Conservation (phyloP, 768 basidiomycete genomes). For the Dentipellis sp. region DNA sequence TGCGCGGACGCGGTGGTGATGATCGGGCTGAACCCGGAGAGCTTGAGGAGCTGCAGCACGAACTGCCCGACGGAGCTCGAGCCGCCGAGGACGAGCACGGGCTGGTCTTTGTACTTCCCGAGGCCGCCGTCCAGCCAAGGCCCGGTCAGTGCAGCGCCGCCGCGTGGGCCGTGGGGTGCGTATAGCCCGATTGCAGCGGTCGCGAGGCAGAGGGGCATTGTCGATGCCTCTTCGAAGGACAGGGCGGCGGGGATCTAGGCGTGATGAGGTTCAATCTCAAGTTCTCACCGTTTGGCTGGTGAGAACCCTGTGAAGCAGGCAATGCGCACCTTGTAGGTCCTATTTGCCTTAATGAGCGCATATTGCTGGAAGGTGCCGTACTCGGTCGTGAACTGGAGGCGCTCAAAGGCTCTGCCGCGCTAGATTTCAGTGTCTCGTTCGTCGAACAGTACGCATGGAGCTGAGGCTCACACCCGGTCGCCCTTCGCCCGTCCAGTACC, state of each 20-base stretch:
- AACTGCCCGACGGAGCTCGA: conserved; percentile 13
- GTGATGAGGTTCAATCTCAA: background rate
- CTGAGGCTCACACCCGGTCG: background rate
- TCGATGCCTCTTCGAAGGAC: conserved; percentile 16
- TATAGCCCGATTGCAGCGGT: conserved; percentile 19
- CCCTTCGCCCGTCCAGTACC: background rate
- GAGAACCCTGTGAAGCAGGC: background rate
- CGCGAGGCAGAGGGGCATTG: conserved; percentile 17
- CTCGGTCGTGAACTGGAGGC: background rate
- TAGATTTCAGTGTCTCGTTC: too few relatives aligned
- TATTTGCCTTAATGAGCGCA: conserved; percentile 7
- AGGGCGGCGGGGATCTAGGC: conserved; percentile 13
- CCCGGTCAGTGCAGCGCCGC: conserved; percentile 1
- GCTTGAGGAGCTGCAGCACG: conserved; percentile 4
- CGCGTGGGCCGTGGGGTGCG: background rate
- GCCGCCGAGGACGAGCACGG: conserved; percentile 12
- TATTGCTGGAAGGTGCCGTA: conserved; percentile 11
- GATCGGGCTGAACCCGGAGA: conserved; percentile 11
- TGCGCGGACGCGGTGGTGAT: conserved; percentile 8
- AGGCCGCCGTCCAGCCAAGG: conserved; percentile 7
- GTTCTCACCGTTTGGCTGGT: too few relatives aligned
- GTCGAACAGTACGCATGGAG: background rate
- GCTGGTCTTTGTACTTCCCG: conserved; percentile 5
- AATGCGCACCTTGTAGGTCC: conserved; percentile 5
- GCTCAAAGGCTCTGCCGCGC: background rate